These are phyloP conservation scores for Prototheca stagnorum DNA, from an alignment of 163 green algal species.

Conservation along the genomic window DNA sequence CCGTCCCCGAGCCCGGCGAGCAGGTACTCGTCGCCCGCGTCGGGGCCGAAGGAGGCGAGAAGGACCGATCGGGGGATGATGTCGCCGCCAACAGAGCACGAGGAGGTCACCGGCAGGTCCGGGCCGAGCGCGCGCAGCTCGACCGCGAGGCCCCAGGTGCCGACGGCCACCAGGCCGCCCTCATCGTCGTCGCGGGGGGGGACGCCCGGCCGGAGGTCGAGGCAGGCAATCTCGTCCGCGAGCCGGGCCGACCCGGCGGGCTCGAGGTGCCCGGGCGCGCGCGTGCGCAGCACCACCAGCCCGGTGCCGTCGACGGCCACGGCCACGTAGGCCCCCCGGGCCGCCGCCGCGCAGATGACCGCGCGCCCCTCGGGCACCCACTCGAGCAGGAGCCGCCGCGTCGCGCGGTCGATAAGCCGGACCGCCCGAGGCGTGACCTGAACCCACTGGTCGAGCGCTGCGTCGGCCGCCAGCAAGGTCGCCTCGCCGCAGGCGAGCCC, in stretches of 20 bases:
- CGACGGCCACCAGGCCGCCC: constrained; percentile 32
- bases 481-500: constrained; percentile 31
- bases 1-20: constrained; percentile 82
- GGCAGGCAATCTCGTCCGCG: neutral
- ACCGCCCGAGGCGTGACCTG: neutral
- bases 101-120: constrained; percentile 20
- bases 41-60: constrained; percentile 65
- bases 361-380: neutral
- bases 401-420: neutral
- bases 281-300: neutral
- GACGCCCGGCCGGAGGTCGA: neutral
- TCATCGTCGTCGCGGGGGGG: constrained; percentile 3
- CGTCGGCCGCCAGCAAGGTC: neutral
- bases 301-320: neutral
- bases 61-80: constrained; percentile 68
- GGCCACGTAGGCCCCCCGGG: no score
- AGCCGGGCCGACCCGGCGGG: neutral
- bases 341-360: neutral
- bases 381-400: neutral
- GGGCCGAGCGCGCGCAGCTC: constrained; percentile 33
- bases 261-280: neutral
- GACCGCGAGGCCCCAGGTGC: constrained; percentile 65
- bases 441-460: neutral
- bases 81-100: constrained; percentile 38
- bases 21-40: constrained; percentile 49